Evolutionary conservation across 345 rosid species (phyloP).

Genomic region (Fremontodendron californicum): DNA sequence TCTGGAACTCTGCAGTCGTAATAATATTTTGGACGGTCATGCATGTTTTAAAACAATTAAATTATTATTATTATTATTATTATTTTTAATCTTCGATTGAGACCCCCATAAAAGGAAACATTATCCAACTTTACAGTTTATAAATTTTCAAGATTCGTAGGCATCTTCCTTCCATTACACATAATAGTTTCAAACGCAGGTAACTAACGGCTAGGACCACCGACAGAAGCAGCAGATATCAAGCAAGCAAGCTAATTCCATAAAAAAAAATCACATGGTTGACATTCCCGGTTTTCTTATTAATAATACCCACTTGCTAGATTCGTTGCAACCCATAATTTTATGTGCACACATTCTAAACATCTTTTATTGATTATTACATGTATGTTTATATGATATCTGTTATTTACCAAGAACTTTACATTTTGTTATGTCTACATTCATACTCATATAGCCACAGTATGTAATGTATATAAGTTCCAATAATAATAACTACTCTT

Average conservation of each 20-base stretch:
- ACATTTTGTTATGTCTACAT: too few species aligned
- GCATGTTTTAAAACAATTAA: background rate
- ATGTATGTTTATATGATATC: background rate
- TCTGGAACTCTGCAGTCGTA: background rate
- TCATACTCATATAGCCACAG: too few species aligned
- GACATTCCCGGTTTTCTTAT: background rate
- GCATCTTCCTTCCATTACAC: background rate
- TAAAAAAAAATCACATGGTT: background rate
- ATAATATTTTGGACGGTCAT: background rate
- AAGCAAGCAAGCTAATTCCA: background rate
- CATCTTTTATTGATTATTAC: background rate
- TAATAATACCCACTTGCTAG: background rate
- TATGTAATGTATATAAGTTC: background rate
- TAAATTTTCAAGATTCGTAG: background rate
- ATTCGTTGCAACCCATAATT: background rate
- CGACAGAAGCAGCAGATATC: background rate
- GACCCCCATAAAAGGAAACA: background rate
- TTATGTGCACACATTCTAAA: background rate
- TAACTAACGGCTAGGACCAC: background rate
- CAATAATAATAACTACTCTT: too few species aligned
- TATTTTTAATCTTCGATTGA: background rate
- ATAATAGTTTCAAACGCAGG: background rate
- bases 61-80: background rate
- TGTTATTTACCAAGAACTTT: background rate
- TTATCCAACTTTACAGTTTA: background rate